A percentile compares a stretch with the other conserved stretches of the same genome.
These are phyloP conservation scores for Daedaleopsis sinensis DNA, from an alignment of 768 basidiomycete genomes.

Conservation along the genomic window DNA sequence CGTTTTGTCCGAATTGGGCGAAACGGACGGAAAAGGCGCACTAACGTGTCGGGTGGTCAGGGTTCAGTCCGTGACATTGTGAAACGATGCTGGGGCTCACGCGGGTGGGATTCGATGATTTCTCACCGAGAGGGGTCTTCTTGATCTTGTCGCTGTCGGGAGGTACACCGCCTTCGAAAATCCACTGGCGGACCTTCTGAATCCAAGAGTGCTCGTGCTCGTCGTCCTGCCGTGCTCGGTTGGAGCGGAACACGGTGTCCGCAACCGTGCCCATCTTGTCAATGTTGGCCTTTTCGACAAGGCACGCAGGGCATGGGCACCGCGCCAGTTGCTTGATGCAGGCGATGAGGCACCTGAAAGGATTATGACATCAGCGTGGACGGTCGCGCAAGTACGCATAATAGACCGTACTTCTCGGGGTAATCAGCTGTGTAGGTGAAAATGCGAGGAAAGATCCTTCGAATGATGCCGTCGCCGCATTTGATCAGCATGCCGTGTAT, in stretches of 20 bases:
- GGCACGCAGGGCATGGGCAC: constrained; percentile 3
- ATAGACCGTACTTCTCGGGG: constrained; percentile 35
- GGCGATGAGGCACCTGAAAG: constrained; percentile 22
- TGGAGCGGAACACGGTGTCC: too few species aligned
- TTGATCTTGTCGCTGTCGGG: constrained; percentile 10
- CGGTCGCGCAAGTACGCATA: background rate
- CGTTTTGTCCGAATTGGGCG: constrained; percentile 25
- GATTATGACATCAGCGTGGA: constrained; percentile 11
- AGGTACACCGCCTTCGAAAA: constrained; percentile 20
- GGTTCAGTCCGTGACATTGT: too few species aligned
- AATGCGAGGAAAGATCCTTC: constrained; percentile 27
- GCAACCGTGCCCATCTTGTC: background rate
- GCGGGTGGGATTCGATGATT: constrained; percentile 21
- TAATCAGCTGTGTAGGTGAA: constrained; percentile 34
- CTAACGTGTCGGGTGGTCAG: too few species aligned
- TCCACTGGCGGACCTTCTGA: constrained; percentile 12
- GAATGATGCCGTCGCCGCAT: constrained; percentile 29
- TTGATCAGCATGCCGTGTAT: constrained; percentile 26
- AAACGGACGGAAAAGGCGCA: constrained; percentile 36
- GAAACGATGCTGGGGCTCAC: constrained; percentile 9
- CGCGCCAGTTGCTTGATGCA: constrained; percentile 28
- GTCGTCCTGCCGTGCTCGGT: background rate
- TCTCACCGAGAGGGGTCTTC: constrained; percentile 8
- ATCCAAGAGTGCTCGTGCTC: background rate
- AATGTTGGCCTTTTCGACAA: background rate